phyloP scores from a whole-genome alignment of 2,329 filamentous ascomycete genomes.

The Rutstroemia sp. region DNA sequence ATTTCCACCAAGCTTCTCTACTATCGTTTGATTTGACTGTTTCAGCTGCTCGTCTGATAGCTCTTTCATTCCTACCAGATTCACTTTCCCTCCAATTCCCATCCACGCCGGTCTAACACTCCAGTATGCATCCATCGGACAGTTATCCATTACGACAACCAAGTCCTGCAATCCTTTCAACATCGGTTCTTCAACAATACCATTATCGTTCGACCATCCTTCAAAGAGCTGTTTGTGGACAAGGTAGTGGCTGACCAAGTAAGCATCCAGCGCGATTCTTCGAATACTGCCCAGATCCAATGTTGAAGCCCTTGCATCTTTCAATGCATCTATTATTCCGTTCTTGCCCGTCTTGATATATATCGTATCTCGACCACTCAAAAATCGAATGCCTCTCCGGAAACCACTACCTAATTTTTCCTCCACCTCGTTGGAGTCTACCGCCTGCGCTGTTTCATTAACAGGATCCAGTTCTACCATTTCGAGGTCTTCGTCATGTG shows the following conservation, averaged over 20 bases:
- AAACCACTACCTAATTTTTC: not conserved
- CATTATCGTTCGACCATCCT: not conserved
- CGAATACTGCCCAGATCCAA: not conserved
- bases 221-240: constrained; percentile 1
- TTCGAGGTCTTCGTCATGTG: not conserved
- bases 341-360: not conserved
- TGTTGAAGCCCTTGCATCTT: not conserved
- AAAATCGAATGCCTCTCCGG: not conserved
- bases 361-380: not conserved
- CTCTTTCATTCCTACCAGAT: not conserved
- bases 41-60: not conserved
- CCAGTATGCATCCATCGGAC: not conserved
- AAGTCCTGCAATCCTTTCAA: constrained; percentile 1
- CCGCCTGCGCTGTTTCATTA: not conserved
- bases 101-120: no score
- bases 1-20: not conserved
- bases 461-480: not conserved
- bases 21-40: not conserved
- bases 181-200: not conserved
- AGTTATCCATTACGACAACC: not conserved
- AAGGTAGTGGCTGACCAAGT: not conserved
- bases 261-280: not conserved
- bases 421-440: not conserved
- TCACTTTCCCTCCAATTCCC: not conserved
- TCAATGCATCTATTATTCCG: not conserved